Evolutionary conservation across 2,329 filamentous ascomycete species (phyloP), one percentile per base, ranked within the genome.

Genomic region (Ascosphaera aggregata): DNA sequence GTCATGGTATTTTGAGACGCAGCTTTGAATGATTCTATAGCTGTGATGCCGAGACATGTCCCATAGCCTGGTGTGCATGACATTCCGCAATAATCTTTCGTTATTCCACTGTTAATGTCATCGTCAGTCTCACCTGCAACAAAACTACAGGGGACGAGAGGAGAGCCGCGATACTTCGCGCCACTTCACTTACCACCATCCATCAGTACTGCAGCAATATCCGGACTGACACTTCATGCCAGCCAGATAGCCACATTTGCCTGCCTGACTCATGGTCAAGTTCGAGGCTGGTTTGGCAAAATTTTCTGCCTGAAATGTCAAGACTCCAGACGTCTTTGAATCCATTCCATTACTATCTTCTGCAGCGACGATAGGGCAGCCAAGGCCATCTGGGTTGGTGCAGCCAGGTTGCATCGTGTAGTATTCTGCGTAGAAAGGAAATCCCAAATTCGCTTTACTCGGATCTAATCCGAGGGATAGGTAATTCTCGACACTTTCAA

Each of bases 361-460:
- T 42, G 77, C 63, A 2, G 60, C 51, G 9, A 65, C 63, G 0
- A 72, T 70, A 3, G 64, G 61, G 50, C 75, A 80, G 18, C 70
- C 72, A 4, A 74, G 52, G 0, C 71, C 63, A 2, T 56, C 42
- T 15, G 34, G 5, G n/a, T 52, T 43, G 2, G 49, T 47, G 47
- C 68, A 73, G 13, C 60, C 51, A 4, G 65, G 58, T 38, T 66
- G 59, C 2, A 66, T 71, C 38, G 57, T 62, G 56, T 77, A 79
- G 56, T 65, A 80, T 50, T 79, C 80, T 36, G 68, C 66, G 51
- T 80, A 80, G 49, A 74, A 78, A 2, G 72, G 71, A 40, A 80
- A 67, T 0, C 76, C 75, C 2, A 79, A 60, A 44, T 75, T 76
- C 36, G 77, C 60, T 51, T 71, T 72, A 34, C 55, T 50, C 0